Evolutionary conservation across 192 early-diverging fungal genomes (phyloP).

Genomic region (Globomyces pollinis-pini): DNA sequence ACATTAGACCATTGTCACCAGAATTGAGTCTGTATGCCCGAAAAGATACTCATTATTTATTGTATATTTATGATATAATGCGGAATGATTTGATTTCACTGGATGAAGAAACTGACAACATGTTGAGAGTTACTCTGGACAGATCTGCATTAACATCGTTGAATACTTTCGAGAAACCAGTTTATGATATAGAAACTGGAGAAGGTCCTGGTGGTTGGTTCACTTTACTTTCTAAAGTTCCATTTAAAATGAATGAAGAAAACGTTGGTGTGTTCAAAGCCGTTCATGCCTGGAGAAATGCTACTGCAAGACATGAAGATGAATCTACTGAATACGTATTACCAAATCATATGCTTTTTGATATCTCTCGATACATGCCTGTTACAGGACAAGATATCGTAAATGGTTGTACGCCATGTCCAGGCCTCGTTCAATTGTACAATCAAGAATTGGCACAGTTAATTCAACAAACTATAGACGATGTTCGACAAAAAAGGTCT

Average conservation of each 20-base stretch:
- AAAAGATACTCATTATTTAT: constrained; percentile 90
- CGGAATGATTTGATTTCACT: constrained; percentile 67
- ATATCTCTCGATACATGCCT: constrained; percentile 66
- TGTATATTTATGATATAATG: constrained; percentile 92
- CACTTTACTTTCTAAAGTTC: constrained; percentile 52
- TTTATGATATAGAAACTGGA: constrained; percentile 75
- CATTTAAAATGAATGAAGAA: constrained; percentile 28
- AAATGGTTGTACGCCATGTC: constrained; percentile 68
- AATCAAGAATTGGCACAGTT: constrained; percentile 59
- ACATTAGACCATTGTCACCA: constrained; percentile 72
- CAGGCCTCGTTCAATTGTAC: constrained; percentile 71
- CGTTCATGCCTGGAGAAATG: constrained; percentile 90
- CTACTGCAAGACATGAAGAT: constrained; percentile 84
- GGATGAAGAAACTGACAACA: constrained; percentile 54
- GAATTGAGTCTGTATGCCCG: constrained; percentile 93
- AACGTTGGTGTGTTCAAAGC: constrained; percentile 77
- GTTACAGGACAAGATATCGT: constrained; percentile 56
- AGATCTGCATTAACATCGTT: constrained; percentile 65
- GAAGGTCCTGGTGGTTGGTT: constrained; percentile 75
- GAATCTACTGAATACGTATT: constrained; percentile 82
- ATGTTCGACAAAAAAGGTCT: neutral
- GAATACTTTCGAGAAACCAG: constrained; percentile 67
- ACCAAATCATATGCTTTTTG: constrained; percentile 84
- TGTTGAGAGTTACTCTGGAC: constrained; percentile 52
- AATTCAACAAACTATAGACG: constrained; percentile 22